Evolutionary conservation across 1,284 basidiomycete genomes (phyloP).

Genomic region (Fereydounia khargensis): DNA sequence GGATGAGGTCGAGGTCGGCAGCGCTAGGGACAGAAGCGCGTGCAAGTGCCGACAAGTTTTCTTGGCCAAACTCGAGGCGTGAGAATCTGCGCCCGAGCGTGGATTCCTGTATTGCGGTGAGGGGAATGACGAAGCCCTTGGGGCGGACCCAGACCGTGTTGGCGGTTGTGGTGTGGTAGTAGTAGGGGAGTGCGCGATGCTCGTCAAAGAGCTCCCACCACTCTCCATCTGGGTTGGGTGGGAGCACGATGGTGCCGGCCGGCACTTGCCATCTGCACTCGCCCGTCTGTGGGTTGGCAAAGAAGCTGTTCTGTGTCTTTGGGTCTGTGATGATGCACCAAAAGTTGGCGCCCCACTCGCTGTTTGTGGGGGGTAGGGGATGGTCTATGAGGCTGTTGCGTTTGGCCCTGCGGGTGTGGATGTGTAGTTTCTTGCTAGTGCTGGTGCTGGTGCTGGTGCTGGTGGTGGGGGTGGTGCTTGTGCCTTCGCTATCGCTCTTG

Average conservation of each 20-base stretch:
- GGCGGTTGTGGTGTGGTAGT: constrained; percentile 83
- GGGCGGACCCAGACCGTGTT: constrained; percentile 88
- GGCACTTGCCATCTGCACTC: constrained; percentile 90
- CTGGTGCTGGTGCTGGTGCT: neutral
- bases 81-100: neutral
- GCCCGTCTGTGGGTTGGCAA: constrained; percentile 85
- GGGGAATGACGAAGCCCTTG: constrained; percentile 77
- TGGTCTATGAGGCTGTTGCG: neutral
- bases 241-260: constrained; percentile 81
- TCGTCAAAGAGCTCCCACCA: constrained; percentile 93
- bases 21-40: no score
- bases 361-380: neutral
- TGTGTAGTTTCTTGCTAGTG: neutral
- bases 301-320: constrained; percentile 63
- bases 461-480: neutral
- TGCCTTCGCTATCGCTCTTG: neutral
- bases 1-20: no score
- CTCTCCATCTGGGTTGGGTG: constrained; percentile 78
- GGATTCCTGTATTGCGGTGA: constrained; percentile 73
- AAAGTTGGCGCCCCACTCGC: constrained; percentile 31
- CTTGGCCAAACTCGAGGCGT: neutral
- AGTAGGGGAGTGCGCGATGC: constrained; percentile 76
- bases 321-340: constrained; percentile 34
- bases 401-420: neutral
- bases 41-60: constrained; percentile 1